These are phyloP conservation scores for Trichosporon coremiiforme DNA, from an alignment of 1,284 basidiomycete genomes.

Conservation along the genomic window DNA sequence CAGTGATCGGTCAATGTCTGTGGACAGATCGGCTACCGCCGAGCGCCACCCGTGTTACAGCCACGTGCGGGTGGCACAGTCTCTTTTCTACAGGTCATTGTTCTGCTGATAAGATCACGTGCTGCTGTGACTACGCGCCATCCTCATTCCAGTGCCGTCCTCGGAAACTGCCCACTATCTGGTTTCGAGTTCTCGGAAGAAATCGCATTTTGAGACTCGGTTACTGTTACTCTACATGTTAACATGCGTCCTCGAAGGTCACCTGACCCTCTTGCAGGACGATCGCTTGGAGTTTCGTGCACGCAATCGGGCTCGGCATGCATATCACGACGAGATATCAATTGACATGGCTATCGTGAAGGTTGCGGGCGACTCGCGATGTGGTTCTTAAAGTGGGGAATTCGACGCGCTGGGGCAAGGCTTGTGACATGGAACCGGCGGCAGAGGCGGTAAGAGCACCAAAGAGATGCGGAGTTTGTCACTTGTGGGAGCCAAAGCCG, in stretches of 20 bases:
- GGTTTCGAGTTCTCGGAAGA: background rate
- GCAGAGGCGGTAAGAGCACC: slow-evolving; percentile 8
- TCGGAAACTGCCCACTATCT: slow-evolving; percentile 1
- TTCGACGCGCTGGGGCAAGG: background rate
- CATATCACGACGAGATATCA: background rate
- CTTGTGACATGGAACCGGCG: background rate
- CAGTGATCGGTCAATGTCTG: background rate
- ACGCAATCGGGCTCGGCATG: slow-evolving; percentile 9
- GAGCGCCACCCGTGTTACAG: background rate
- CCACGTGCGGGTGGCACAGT: slow-evolving; percentile 7
- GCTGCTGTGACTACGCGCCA: too few species aligned
- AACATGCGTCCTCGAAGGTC: background rate
- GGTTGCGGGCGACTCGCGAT: slow-evolving; percentile 2
- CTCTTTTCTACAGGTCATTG: background rate
- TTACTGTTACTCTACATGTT: too few species aligned
- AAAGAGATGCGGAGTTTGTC: background rate
- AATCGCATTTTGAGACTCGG: slow-evolving; percentile 10
- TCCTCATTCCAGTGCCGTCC: background rate
- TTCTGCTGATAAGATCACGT: background rate
- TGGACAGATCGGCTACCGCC: slow-evolving; percentile 3
- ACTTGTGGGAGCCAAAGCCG: slow-evolving; percentile 7
- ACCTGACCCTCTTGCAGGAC: background rate
- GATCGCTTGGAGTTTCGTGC: slow-evolving; percentile 9
- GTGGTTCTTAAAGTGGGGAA: slow-evolving; percentile 14
- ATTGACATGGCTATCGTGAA: background rate